These are phyloP conservation scores for Neospermospora avenae DNA, from an alignment of 2,329 filamentous ascomycete species.

Conservation along the genomic window DNA sequence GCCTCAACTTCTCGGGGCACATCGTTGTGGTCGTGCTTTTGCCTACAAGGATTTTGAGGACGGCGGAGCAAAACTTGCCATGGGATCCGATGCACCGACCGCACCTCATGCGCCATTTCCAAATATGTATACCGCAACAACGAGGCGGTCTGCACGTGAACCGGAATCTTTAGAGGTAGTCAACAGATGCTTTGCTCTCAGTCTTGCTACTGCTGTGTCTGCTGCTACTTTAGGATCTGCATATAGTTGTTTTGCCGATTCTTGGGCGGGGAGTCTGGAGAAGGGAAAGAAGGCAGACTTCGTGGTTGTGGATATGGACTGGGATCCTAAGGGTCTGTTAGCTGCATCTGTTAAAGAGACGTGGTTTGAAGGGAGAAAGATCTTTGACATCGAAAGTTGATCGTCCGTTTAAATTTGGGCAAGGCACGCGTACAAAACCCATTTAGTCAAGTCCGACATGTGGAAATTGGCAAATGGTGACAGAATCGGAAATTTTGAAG, in stretches of 20 bases:
- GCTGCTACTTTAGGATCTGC: conserved; percentile 55
- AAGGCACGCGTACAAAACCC: no score
- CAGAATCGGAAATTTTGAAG: no score
- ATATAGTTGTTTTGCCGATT: conserved; percentile 56
- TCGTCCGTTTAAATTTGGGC: neutral
- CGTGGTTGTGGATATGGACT: conserved; percentile 49
- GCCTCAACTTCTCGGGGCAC: conserved; percentile 52
- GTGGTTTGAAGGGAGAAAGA: conserved; percentile 3
- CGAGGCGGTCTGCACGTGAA: conserved; percentile 51
- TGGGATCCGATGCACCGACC: conserved; percentile 59
- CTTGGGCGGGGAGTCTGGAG: conserved; percentile 47
- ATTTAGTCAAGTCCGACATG: no score
- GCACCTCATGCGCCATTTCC: conserved; percentile 52
- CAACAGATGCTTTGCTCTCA: conserved; percentile 52
- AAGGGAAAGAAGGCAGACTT: conserved; percentile 54
- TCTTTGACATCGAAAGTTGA: neutral
- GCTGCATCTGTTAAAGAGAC: neutral
- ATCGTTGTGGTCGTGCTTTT: conserved; percentile 56
- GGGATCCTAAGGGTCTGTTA: conserved; percentile 30
- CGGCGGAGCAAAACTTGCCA: conserved; percentile 50
- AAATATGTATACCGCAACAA: conserved; percentile 59
- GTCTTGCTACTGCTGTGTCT: conserved; percentile 50
- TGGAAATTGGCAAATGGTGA: no score
- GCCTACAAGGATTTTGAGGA: conserved; percentile 60
- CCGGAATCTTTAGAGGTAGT: conserved; percentile 41